Base-by-base conservation (phyloP, 2,329 filamentous ascomycete species). In the Allantophomopsis lycopodina region DNA sequence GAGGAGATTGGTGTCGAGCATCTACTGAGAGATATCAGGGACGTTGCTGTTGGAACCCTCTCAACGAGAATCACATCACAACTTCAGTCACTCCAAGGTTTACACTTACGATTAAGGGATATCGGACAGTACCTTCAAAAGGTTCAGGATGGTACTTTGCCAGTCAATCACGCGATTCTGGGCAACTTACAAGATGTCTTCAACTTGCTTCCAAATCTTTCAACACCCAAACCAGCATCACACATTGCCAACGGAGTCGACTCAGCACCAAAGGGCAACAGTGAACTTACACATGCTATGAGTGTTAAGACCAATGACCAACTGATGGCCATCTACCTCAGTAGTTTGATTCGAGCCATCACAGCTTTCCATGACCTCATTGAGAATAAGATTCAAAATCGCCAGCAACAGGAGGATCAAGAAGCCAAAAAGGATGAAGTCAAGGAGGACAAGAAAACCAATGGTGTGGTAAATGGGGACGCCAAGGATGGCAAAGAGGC, bases 381-480 rank as follows among this genome's bases (percentile, higher is more conserved):
- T 50, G 91, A 98, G 69, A 98, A 98, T 70, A 98, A 98, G 74
- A 95, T 96, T 50, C 89, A 96, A 68, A 98, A 98, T 65, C 76
- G 89, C 60, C 88, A 96, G 64, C 85, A 93, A 60, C 83, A 93
- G 55, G 91, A 96, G 57, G 91, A 98, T 56, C 89, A 89, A 65
- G 89, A 96, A 52, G 73, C 69, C 35, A 85, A 85, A 65, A 85
- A 78, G 43, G 76, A 76, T 37, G 62, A 69, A 41, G 63, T 61
- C 46, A 69, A 69, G 48, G 67, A 71, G 30, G 70, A 69, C 47
- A 76, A 83, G 55, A 79, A 78, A 49, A 60, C 65, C 50, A 73
- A 73, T 44, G 57, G 52, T 44, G 48, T 59, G 7, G 62, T 52
- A 17, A 67, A 71, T 38, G 67, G 63, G 4, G 59, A 60, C 35